Conservation (phyloP, 1,139 yeast genomes). For the Taphrina confusa region DNA sequence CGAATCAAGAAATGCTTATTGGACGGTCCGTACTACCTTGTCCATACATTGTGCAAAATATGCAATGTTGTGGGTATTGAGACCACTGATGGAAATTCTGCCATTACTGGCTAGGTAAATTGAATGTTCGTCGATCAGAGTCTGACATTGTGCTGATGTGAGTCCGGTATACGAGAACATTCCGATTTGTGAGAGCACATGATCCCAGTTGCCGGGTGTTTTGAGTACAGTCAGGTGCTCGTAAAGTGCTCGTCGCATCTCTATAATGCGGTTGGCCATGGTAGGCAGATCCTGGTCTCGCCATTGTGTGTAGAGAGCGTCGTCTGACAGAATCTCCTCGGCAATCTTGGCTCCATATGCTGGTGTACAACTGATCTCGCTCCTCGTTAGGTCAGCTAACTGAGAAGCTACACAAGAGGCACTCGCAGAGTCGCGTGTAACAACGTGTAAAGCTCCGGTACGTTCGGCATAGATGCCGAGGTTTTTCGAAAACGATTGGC, state of each 20-base stretch:
- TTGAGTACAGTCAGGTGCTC: slow-evolving; percentile 57
- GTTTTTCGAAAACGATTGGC: slow-evolving; percentile 94
- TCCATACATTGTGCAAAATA: slow-evolving; percentile 73
- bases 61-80: slow-evolving; percentile 75
- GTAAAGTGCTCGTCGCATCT: slow-evolving; percentile 60
- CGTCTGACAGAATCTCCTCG: slow-evolving; percentile 66
- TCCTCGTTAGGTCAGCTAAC: slow-evolving; percentile 74
- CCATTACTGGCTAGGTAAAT: slow-evolving; percentile 88
- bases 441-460: slow-evolving; percentile 80
- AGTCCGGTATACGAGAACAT: slow-evolving; percentile 95
- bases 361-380: slow-evolving; percentile 91
- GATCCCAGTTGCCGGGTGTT: slow-evolving; percentile 76
- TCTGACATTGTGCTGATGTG: slow-evolving; percentile 64
- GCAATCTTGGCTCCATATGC: slow-evolving; percentile 91
- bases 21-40: slow-evolving; percentile 38
- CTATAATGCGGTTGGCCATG: slow-evolving; percentile 76
- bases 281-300: slow-evolving; percentile 62
- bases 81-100: slow-evolving; percentile 87
- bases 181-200: slow-evolving; percentile 84
- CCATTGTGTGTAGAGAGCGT: slow-evolving; percentile 71
- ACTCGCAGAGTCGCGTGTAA: slow-evolving; percentile 45
- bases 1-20: not conserved
- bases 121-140: slow-evolving; percentile 68
- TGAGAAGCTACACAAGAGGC: slow-evolving; percentile 66
- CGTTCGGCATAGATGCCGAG: slow-evolving; percentile 97